A percentile compares a stretch with the other conserved stretches of the same genome.
These are phyloP conservation scores for Kingdonia uniflora DNA, from an alignment of 164 flowering plant species.

Conservation along the genomic window DNA sequence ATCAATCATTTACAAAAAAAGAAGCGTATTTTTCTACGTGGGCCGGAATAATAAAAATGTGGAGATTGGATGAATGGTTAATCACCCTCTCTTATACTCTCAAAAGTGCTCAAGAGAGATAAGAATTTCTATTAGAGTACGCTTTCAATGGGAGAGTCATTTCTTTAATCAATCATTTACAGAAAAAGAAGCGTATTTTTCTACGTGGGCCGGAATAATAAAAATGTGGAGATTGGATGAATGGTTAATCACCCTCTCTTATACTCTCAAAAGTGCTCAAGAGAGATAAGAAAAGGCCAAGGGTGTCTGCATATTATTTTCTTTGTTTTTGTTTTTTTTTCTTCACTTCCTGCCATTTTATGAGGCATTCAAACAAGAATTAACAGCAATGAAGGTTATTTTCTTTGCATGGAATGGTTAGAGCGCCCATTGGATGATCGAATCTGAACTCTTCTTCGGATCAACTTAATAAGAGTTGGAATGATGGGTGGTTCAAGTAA, in stretches of 20 bases:
- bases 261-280: not conserved
- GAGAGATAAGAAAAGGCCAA: not conserved
- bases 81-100: not conserved
- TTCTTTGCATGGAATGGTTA: constrained; percentile 30
- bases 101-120: not conserved
- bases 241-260: too few species aligned
- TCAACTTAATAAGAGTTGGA: constrained; percentile 15
- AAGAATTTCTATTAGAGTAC: too few species aligned
- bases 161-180: too few species aligned
- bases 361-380: constrained; percentile 8
- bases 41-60: too few species aligned
- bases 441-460: constrained; percentile 31
- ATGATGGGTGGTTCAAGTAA: constrained; percentile 26
- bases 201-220: too few species aligned
- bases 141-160: too few species aligned
- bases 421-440: constrained; percentile 27
- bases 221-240: too few species aligned
- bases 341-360: not conserved
- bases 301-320: too few species aligned
- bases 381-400: constrained; percentile 13
- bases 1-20: too few species aligned
- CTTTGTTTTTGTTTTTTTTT: not conserved
- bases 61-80: too few species aligned
- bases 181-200: too few species aligned
- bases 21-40: too few species aligned